phyloP scores from a whole-genome alignment of 345 rosid genomes.

The Syzygium jambos region DNA sequence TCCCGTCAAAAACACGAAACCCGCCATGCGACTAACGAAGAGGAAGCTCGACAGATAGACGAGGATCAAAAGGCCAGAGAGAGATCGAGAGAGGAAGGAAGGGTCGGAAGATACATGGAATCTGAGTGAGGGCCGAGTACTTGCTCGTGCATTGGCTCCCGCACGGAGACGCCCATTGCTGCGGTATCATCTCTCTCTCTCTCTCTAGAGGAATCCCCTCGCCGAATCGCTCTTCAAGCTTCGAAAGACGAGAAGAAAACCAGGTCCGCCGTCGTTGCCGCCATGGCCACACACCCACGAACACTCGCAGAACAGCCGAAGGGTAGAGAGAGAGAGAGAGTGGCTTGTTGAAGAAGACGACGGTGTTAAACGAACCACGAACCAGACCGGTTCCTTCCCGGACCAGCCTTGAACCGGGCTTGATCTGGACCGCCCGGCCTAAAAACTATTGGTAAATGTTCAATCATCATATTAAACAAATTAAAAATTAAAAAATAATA shows the following conservation, averaged over 20 bases:
- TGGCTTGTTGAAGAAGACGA: neutral
- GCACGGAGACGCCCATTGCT: slow-evolving; percentile 86
- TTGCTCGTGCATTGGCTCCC: slow-evolving; percentile 72
- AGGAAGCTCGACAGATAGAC: neutral
- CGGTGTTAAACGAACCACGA: neutral
- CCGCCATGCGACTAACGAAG: neutral
- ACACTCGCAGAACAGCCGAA: neutral
- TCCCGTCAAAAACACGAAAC: neutral
- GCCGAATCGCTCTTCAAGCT: neutral
- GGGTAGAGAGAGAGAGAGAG: neutral
- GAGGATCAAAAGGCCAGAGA: neutral
- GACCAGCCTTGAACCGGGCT: neutral
- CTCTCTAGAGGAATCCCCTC: neutral
- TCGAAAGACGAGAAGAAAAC: neutral
- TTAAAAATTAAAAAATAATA: fast-evolving
- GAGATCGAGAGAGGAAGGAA: neutral
- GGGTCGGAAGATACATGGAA: slow-evolving; percentile 46
- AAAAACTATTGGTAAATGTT: neutral
- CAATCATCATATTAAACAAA: neutral
- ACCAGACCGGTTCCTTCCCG: neutral
- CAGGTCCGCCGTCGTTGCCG: neutral
- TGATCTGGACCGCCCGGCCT: neutral
- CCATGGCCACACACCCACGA: neutral
- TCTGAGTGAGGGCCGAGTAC: slow-evolving; percentile 72
- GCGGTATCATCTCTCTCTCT: slow-evolving; percentile 39